Conservation (phyloP, 352 stramenopile genomes). For the Bremia lactucae region DNA sequence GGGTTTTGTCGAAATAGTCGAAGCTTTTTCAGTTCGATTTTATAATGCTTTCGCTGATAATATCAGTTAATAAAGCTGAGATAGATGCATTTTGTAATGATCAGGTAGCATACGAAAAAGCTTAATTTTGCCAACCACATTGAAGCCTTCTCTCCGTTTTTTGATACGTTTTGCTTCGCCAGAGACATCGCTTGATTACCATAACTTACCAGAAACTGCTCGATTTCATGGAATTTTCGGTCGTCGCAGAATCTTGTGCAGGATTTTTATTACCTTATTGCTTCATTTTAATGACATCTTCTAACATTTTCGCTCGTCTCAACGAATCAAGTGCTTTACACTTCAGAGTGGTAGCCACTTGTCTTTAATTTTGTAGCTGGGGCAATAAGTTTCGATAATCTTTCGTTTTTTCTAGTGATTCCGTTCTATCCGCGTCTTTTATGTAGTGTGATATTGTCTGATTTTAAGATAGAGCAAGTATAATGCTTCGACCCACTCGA, state of each 20-base stretch:
- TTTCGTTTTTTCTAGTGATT: no score
- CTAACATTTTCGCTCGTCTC: conserved; percentile 61
- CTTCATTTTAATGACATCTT: conserved; percentile 46
- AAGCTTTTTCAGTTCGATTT: conserved; percentile 33
- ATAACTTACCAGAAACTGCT: conserved; percentile 54
- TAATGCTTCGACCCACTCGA: conserved; percentile 7
- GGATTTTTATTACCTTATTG: conserved; percentile 6
- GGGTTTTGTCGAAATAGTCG: conserved; percentile 37
- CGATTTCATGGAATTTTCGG: conserved; percentile 45
- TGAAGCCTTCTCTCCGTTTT: conserved; percentile 37
- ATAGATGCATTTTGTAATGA: no score
- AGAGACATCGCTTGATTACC: conserved; percentile 38
- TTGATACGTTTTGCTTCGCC: conserved; percentile 39
- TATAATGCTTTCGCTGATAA: conserved; percentile 52
- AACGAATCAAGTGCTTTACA: conserved; percentile 51
- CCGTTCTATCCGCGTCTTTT: no score
- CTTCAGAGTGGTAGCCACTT: conserved; percentile 41
- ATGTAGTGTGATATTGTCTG: no score
- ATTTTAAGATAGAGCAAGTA: conserved; percentile 1
- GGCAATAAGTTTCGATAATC: no score
- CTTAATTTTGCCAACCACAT: conserved; percentile 51
- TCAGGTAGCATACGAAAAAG: no score
- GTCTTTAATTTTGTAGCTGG: conserved; percentile 32
- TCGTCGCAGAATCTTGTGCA: conserved; percentile 8
- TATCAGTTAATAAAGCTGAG: background rate